Evolutionary conservation across 129 eudicot species (phyloP).

Genomic region (Centella asiatica): DNA sequence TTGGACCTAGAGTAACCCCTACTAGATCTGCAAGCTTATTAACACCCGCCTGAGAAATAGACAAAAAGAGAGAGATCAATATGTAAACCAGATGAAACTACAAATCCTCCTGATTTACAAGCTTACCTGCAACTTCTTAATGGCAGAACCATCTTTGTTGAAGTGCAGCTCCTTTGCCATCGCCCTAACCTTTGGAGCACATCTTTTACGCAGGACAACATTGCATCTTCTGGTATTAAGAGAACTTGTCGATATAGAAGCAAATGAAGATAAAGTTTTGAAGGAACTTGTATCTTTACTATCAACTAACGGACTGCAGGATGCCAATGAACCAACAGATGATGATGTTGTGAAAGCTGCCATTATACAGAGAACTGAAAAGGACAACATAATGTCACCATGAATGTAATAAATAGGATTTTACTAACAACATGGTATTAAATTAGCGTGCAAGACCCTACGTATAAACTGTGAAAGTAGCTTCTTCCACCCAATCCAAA

Average conservation of each 20-base stretch:
- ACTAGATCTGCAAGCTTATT: slow-evolving; percentile 94
- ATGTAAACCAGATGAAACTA: neutral
- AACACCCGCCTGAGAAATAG: slow-evolving; percentile 58
- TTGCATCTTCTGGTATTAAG: slow-evolving; percentile 31
- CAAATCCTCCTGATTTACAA: slow-evolving; percentile 13
- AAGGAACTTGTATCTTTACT: slow-evolving; percentile 28
- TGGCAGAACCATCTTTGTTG: slow-evolving; percentile 75
- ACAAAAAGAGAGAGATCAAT: neutral
- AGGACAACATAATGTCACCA: neutral
- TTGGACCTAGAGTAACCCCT: slow-evolving; percentile 88
- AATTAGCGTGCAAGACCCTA: neutral
- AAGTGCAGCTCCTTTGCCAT: slow-evolving; percentile 70
- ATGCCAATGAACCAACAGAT: slow-evolving; percentile 33
- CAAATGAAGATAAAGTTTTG: slow-evolving; percentile 45
- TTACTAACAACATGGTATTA: neutral
- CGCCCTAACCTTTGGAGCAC: slow-evolving; percentile 39
- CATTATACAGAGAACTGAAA: slow-evolving; percentile 7
- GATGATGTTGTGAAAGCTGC: slow-evolving; percentile 45
- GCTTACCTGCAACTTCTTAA: slow-evolving; percentile 60
- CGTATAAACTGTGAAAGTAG: neutral
- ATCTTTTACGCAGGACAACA: slow-evolving; percentile 27
- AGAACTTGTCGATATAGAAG: slow-evolving; percentile 51
- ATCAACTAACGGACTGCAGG: slow-evolving; percentile 22
- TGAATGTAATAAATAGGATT: neutral
- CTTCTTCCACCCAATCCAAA: neutral